phyloP scores from a whole-genome alignment of 176 grass and related monocot species.

The Hsuehochloa calcarea region DNA sequence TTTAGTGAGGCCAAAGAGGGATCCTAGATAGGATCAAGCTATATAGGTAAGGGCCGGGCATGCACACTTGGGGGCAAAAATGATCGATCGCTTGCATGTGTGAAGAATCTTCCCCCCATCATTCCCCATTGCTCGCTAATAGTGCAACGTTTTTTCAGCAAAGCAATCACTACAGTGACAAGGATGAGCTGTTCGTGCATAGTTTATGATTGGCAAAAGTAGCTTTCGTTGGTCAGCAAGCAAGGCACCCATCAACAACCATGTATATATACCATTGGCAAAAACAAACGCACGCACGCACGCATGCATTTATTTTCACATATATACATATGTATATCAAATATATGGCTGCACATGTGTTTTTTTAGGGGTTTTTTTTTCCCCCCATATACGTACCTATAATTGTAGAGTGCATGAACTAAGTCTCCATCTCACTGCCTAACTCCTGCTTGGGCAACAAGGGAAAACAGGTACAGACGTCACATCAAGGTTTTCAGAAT shows the following conservation, averaged over 20 bases:
- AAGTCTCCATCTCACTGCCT: slow-evolving; percentile 24
- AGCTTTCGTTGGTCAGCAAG: slow-evolving; percentile 37
- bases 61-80: slow-evolving; percentile 36
- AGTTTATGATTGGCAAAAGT: slow-evolving; percentile 42
- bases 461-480: no score
- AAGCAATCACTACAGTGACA: slow-evolving; percentile 37
- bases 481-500: no score
- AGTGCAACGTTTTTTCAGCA: slow-evolving; percentile 39
- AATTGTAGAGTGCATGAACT: slow-evolving; percentile 6
- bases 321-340: not conserved
- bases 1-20: slow-evolving; percentile 31
- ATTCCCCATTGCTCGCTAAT: slow-evolving; percentile 15
- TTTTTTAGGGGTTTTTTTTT: not conserved
- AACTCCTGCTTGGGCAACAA: slow-evolving; percentile 18
- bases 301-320: not conserved
- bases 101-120: slow-evolving; percentile 62
- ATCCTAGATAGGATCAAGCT: slow-evolving; percentile 41
- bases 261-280: not conserved
- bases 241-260: slow-evolving; percentile 17
- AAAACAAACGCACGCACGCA: not conserved
- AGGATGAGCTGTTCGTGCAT: slow-evolving; percentile 51
- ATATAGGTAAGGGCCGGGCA: not conserved
- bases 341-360: not conserved
- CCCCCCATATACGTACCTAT: not conserved
- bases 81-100: slow-evolving; percentile 61